These are phyloP conservation scores for Fraxinus sp. DNA, from an alignment of 305 asterid genomes.

Conservation along the genomic window DNA sequence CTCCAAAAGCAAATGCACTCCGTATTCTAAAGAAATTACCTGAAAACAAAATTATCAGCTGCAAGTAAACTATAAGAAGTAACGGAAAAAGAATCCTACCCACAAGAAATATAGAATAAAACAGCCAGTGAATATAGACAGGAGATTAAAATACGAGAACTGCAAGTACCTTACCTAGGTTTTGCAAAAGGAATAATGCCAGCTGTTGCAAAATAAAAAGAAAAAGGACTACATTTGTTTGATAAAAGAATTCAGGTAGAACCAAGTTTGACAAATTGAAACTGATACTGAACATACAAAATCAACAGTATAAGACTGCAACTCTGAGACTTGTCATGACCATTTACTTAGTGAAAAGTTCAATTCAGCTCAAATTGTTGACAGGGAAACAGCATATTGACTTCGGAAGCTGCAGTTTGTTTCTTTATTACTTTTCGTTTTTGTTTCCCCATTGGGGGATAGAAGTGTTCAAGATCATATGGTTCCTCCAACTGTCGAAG, in stretches of 20 bases:
- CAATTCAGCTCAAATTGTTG: neutral
- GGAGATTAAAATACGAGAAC: neutral
- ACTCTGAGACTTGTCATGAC: neutral
- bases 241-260: neutral
- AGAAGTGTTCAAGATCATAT: neutral
- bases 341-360: neutral
- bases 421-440: neutral
- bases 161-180: neutral
- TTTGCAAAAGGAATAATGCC: constrained; percentile 12
- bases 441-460: neutral
- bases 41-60: constrained; percentile 30
- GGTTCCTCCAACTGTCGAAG: constrained; percentile 1
- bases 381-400: neutral
- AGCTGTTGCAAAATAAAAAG: neutral
- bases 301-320: neutral
- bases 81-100: neutral
- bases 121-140: neutral
- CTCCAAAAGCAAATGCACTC: constrained; percentile 93
- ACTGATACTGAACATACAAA: neutral
- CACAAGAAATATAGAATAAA: neutral
- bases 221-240: neutral
- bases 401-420: neutral
- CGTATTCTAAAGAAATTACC: constrained; percentile 91
- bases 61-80: constrained; percentile 7
- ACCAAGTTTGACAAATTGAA: neutral